Percentiles rank a stretch among this genome's conserved stretches.
Conservation (phyloP, 2,329 filamentous ascomycete species). For the Claviceps purpurea region DNA sequence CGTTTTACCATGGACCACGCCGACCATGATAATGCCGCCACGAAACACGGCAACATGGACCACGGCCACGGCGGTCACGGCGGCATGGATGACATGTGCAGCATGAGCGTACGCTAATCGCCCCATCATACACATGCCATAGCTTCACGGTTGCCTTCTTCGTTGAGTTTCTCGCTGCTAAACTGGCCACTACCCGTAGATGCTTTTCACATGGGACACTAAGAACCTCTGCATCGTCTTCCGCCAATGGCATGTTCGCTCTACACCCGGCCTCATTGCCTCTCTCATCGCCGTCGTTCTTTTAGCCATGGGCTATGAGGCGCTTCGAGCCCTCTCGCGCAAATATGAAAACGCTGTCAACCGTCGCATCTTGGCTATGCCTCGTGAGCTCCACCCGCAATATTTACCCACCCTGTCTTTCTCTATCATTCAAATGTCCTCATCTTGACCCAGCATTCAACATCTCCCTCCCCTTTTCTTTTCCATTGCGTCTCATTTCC, state of each 20-base stretch:
- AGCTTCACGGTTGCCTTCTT: neutral
- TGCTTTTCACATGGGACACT: conserved; percentile 97
- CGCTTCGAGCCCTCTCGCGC: conserved; percentile 61
- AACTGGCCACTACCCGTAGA: conserved; percentile 36
- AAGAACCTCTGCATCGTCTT: conserved; percentile 94
- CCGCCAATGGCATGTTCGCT: conserved; percentile 73
- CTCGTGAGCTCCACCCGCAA: conserved; percentile 32
- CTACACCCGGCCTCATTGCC: conserved; percentile 59
- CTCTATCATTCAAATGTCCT: neutral
- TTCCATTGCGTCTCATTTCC: neutral
- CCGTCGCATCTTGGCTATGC: conserved; percentile 31
- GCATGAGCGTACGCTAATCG: conserved; percentile 61
- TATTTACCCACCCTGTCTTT: neutral
- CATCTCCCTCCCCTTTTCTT: neutral
- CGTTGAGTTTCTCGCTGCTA: neutral
- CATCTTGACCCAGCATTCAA: too few species aligned
- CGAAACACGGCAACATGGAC: conserved; percentile 24
- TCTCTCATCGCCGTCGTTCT: conserved; percentile 73
- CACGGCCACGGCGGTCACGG: conserved; percentile 27
- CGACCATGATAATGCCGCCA: conserved; percentile 18
- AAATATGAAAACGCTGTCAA: conserved; percentile 55
- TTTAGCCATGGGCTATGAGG: conserved; percentile 87
- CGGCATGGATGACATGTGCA: conserved; percentile 57
- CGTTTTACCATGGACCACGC: conserved; percentile 8
- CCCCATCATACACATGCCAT: neutral